phyloP scores from a whole-genome alignment of 768 basidiomycete species.

The Naematelia aurantialba region DNA sequence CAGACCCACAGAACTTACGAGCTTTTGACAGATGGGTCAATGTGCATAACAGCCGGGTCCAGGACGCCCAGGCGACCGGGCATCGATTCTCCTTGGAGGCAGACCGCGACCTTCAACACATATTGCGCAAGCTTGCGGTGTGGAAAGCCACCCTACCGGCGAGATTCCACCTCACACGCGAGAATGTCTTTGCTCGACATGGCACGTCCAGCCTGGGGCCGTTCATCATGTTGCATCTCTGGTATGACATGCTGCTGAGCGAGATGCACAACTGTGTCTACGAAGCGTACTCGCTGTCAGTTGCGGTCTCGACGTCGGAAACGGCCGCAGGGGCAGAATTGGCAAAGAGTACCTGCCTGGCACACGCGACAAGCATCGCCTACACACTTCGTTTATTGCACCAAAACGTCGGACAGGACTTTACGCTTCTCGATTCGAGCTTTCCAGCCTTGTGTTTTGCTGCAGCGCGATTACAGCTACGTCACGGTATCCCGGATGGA shows the following conservation, averaged over 20 bases:
- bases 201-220: not conserved
- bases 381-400: not conserved
- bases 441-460: not conserved
- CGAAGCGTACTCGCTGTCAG: not conserved
- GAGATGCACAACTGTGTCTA: not conserved
- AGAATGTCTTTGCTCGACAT: conserved; percentile 3
- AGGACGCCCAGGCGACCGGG: too few relatives aligned
- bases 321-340: not conserved
- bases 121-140: not conserved
- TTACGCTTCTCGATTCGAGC: not conserved
- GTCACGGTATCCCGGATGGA: not conserved
- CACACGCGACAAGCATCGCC: not conserved
- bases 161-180: not conserved
- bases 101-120: not conserved
- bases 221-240: conserved; percentile 3
- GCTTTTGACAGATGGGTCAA: not conserved
- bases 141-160: conserved; percentile 3
- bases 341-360: not conserved
- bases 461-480: not conserved
- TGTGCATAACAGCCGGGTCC: not conserved
- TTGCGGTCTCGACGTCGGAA: not conserved
- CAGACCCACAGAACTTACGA: not conserved
- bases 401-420: not conserved
- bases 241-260: not conserved
- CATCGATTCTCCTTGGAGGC: not conserved